Base-by-base conservation (phyloP, 371 early-diverging fungal genomes). In the Zychaea mexicana region DNA sequence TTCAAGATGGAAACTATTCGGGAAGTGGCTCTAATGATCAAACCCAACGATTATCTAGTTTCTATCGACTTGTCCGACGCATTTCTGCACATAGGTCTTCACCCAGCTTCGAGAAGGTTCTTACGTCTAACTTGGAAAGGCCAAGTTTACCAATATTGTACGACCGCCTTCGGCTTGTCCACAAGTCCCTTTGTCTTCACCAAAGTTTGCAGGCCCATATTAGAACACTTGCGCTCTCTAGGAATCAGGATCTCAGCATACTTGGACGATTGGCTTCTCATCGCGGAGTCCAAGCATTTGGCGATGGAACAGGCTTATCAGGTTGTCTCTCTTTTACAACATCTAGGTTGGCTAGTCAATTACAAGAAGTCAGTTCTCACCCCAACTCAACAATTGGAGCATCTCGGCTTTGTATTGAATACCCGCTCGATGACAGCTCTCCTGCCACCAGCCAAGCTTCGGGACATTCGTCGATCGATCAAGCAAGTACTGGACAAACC, bases 171-270 rank as follows among this genome's bases (percentile, higher is more conserved):
- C 56, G 74, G 78, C 6, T 67, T 79, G 24, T 66, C 0, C n/a
- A n/a, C n/a, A n/a, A 60, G 64, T 24, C 78, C 77, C 6, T 64
- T 62, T 26, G 55, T 75, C 8, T 76, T 75, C 65, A 76, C 76
- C 38, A 70, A 72, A 52, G n/a, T 74, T 1, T 39, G 64, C 26
- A 45, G 47, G 13, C 74, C 76, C n/a, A 47, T 77, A 6, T 53
- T 77, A 13, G 52, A 53, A 0, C 64, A 66, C 69, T 62, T 69
- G 0, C 69, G 74, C 9, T 45, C 68, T 0, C 58, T 65, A 19
- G 71, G 72, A 0, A 67, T 75, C 9, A n/a, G 65, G 10, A 8
- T 75, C 3, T 32, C 55, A 1, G 69, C 68, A 12, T 75, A 75
- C 36, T 39, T 75, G 28, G 71, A 71, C 70, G 67, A 75, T 55